A percentile compares a stretch with the other conserved stretches of the same genome.
phyloP scores from a whole-genome alignment of 306 rosid genomes.

The Cicer arietinum region DNA sequence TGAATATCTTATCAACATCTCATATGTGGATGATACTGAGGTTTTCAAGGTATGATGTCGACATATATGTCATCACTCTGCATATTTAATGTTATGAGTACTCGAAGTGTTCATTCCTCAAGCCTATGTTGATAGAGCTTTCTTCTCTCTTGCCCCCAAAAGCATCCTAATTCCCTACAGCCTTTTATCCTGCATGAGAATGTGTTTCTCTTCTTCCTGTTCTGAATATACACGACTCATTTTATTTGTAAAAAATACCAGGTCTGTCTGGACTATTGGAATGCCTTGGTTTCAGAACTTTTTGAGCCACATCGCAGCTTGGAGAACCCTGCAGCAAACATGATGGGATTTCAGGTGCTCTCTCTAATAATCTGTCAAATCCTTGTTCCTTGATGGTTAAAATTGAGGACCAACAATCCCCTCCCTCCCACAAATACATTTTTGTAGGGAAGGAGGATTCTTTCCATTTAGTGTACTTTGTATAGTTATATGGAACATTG shows the following conservation, averaged over 20 bases:
- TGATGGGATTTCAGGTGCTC: slow-evolving; percentile 61
- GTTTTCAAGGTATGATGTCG: slow-evolving; percentile 78
- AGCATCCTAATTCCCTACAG: neutral
- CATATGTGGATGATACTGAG: slow-evolving; percentile 95
- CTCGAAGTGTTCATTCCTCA: neutral
- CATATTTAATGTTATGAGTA: neutral
- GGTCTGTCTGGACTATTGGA: slow-evolving; percentile 99
- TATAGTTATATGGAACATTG: neutral
- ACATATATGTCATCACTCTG: neutral
- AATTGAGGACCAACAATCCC: neutral
- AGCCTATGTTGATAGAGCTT: neutral
- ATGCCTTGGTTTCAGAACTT: slow-evolving; percentile 78
- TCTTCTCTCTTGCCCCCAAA: neutral
- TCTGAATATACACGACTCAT: neutral
- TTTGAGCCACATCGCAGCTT: slow-evolving; percentile 50
- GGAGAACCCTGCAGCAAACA: slow-evolving; percentile 50
- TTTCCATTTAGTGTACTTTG: neutral
- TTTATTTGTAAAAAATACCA: slow-evolving; percentile 44
- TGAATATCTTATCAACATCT: slow-evolving; percentile 91
- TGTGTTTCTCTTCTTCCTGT: slow-evolving; percentile 18
- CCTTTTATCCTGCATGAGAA: slow-evolving; percentile 1
- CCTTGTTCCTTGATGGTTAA: slow-evolving; percentile 8
- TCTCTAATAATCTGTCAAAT: slow-evolving; percentile 48
- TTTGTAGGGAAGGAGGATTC: neutral
- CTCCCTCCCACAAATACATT: neutral